Base-by-base conservation (phyloP, 805 yeast genomes). In the Sugiyamaella qingdaonensis region DNA sequence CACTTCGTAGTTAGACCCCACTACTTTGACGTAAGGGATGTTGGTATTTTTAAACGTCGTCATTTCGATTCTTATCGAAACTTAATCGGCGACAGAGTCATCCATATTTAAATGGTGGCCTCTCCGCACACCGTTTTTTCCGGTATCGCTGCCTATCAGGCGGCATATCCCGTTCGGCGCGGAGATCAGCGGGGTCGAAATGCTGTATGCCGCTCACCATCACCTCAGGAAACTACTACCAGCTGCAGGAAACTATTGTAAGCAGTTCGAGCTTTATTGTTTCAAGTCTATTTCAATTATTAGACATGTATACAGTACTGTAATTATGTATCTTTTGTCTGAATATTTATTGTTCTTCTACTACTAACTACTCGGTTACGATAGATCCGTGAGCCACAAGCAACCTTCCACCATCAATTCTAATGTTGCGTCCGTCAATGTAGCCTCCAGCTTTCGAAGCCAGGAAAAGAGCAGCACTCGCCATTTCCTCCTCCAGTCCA, bases 1-100 rank as follows among this genome's bases (percentile, higher is more conserved):
- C 46, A 72, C 67, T 51, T 58, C 44, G 37, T 42, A 55, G 46
- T 39, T 39, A 21, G 43, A 14, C 13, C 43, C 43, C 13, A 39
- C 43, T 5, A 39, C 43, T 21, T 39, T 39, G 9, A 39, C 43
- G 19, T n/a, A 39, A 10, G 43, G 43, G 19, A 39, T 39, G 8
- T 4, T 16, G 5, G 43, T 39, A 39, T 39, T 19, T 16, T 39
- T 19, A 21, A 39, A 39, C 13, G 43, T 39, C 5, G 43, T 21
- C 43, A 39, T 39, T 39, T 11, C 13, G 4, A 4, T 39, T 39
- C 39, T 34, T n/a, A 34, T n/a, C 18, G 39, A 34, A 34, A 34
- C 8, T 8, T 8, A 5, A 8, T 8, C 14, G 39, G 18, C 8
- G 39, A 8, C 29, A 24, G 29, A 24, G 29, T 34, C 18, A 16